Evolutionary conservation across 2,329 filamentous ascomycete genomes (phyloP).

Genomic region (Neonectria punicea): DNA sequence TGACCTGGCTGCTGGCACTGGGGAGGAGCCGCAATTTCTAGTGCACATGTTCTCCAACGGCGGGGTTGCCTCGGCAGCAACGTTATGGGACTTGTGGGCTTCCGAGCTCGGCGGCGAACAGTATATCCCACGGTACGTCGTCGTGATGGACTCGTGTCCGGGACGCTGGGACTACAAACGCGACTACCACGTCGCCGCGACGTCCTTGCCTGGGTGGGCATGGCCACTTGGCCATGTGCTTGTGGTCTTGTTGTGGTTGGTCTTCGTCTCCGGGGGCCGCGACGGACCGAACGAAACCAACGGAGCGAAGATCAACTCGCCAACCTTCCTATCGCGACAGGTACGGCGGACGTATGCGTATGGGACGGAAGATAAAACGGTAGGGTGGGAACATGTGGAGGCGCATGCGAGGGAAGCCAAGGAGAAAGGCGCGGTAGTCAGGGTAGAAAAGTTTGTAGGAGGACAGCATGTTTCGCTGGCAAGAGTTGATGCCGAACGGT

Average conservation of each 20-base stretch:
- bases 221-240: slow-evolving; percentile 50
- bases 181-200: slow-evolving; percentile 53
- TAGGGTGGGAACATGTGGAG: slow-evolving; percentile 60
- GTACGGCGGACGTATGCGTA: slow-evolving; percentile 63
- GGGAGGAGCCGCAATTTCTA: slow-evolving; percentile 49
- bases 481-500: slow-evolving; percentile 56
- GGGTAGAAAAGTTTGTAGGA: slow-evolving; percentile 57
- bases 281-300: slow-evolving; percentile 47
- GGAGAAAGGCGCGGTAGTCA: slow-evolving; percentile 53
- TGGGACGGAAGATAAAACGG: slow-evolving; percentile 58
- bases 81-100: slow-evolving; percentile 43
- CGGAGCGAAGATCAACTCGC: slow-evolving; percentile 51
- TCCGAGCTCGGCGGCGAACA: slow-evolving; percentile 28
- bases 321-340: slow-evolving; percentile 49
- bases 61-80: slow-evolving; percentile 55
- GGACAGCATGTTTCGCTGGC: slow-evolving; percentile 64
- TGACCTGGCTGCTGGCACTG: slow-evolving; percentile 39
- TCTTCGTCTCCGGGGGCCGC: slow-evolving; percentile 45
- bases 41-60: slow-evolving; percentile 65
- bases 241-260: slow-evolving; percentile 46
- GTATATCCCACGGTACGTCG: slow-evolving; percentile 54
- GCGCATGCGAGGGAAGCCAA: slow-evolving; percentile 56
- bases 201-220: slow-evolving; percentile 47
- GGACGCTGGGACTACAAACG: slow-evolving; percentile 55
- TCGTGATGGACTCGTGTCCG: slow-evolving; percentile 61